Percentiles rank a stretch among this genome's conserved stretches.
phyloP scores from a whole-genome alignment of 331 rosid species.

The Quercus lobata region DNA sequence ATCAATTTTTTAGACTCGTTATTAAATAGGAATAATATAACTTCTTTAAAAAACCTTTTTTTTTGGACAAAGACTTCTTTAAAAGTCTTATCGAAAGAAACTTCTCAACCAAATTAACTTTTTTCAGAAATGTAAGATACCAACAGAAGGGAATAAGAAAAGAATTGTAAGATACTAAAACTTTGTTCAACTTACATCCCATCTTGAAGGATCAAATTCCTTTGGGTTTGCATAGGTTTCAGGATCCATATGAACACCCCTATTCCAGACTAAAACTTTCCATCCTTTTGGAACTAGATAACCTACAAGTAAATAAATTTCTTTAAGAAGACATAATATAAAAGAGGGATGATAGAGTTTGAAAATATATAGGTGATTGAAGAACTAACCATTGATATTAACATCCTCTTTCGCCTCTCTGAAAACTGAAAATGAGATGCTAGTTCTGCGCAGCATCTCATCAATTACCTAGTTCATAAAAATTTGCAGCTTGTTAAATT shows the following conservation, averaged over 20 bases:
- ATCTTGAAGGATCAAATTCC: slow-evolving; percentile 56
- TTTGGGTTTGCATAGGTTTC: slow-evolving; percentile 44
- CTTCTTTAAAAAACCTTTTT: neutral
- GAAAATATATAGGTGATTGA: neutral
- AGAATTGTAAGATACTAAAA: too few species aligned
- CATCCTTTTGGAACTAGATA: slow-evolving; percentile 65
- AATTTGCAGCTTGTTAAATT: neutral
- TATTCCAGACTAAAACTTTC: slow-evolving; percentile 60
- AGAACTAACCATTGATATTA: slow-evolving; percentile 41
- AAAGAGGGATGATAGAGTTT: neutral
- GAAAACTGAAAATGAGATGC: slow-evolving; percentile 43
- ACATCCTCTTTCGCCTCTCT: slow-evolving; percentile 56
- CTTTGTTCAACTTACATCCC: slow-evolving; percentile 45
- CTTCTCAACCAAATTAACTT: neutral
- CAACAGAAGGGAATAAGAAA: neutral
- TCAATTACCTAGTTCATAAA: slow-evolving; percentile 37
- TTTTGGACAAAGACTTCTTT: too few species aligned
- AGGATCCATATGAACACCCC: slow-evolving; percentile 72
- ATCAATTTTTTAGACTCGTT: neutral
- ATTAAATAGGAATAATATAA: too few species aligned
- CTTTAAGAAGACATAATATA: neutral
- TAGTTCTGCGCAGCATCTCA: slow-evolving; percentile 57
- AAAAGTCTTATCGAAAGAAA: neutral
- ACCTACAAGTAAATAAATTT: slow-evolving; percentile 18
- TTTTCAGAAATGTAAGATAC: neutral